phyloP scores from a whole-genome alignment of 768 basidiomycete genomes.

The Tricholoma saponaceum region DNA sequence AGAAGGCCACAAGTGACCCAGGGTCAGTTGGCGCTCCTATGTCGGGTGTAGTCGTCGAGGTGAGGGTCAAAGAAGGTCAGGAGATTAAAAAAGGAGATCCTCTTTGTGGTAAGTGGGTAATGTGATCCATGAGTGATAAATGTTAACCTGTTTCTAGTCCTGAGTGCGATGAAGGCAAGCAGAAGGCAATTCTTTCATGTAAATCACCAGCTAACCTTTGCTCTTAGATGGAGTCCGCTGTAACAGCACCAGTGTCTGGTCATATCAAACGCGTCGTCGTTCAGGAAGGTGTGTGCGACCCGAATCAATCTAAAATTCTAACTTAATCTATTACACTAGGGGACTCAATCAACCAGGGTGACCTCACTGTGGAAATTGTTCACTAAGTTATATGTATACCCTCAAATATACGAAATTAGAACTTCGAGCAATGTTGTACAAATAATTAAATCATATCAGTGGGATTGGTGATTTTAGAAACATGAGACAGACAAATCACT shows the following conservation, averaged over 20 bases:
- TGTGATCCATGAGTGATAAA: slow-evolving; percentile 7
- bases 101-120: slow-evolving; percentile 64
- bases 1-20: slow-evolving; percentile 90
- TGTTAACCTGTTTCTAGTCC: slow-evolving; percentile 42
- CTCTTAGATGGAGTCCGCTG: slow-evolving; percentile 92
- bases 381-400: slow-evolving; percentile 19
- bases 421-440: background rate
- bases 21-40: slow-evolving; percentile 97
- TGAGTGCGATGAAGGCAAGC: slow-evolving; percentile 95
- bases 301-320: background rate
- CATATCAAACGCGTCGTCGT: slow-evolving; percentile 93
- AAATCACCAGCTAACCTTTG: slow-evolving; percentile 11
- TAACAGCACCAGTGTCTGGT: slow-evolving; percentile 95
- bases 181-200: slow-evolving; percentile 7
- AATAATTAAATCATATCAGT: background rate
- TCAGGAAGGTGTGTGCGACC: slow-evolving; percentile 59
- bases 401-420: slow-evolving; percentile 3
- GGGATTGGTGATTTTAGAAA: too few species aligned
- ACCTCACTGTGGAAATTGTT: slow-evolving; percentile 85
- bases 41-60: slow-evolving; percentile 98
- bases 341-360: slow-evolving; percentile 94
- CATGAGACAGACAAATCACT: too few species aligned
- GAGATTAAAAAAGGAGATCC: slow-evolving; percentile 99
- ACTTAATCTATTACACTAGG: slow-evolving; percentile 36
- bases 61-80: slow-evolving; percentile 95